These are phyloP conservation scores for Phytopythium mirpurense DNA, from an alignment of 352 stramenopile species.

Conservation along the genomic window DNA sequence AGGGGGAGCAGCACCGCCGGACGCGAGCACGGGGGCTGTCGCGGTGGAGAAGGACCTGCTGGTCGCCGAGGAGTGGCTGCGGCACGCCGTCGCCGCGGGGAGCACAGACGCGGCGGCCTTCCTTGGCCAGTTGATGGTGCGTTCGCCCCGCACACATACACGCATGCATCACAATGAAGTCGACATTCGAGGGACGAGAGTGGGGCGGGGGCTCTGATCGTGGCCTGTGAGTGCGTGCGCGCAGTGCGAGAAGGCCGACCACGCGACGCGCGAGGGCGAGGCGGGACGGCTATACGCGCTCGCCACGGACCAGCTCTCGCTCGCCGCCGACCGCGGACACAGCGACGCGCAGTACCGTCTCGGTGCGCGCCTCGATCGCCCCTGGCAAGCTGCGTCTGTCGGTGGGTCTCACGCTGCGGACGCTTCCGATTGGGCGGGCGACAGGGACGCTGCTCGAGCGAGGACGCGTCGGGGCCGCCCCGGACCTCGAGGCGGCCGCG, in stretches of 20 bases:
- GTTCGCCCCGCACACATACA: no score
- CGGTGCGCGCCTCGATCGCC: conserved; percentile 10
- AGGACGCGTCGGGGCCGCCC: conserved; percentile 13
- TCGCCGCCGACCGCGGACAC: conserved; percentile 51
- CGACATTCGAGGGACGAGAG: no score
- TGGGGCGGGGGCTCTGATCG: no score
- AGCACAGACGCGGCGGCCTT: conserved; percentile 41
- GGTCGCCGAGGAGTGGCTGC: conserved; percentile 47
- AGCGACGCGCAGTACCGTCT: conserved; percentile 49
- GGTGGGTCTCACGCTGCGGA: neutral
- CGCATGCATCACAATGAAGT: no score
- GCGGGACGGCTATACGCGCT: conserved; percentile 31
- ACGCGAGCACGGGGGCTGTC: neutral
- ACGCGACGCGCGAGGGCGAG: conserved; percentile 25
- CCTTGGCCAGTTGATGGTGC: conserved; percentile 50
- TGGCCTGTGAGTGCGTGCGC: conserved; percentile 21
- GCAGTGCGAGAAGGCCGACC: conserved; percentile 44
- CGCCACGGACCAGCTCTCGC: conserved; percentile 33
- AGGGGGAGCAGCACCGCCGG: conserved; percentile 9
- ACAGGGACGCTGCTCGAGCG: conserved; percentile 33
- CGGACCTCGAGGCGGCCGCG: conserved; percentile 19
- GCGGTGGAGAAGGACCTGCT: conserved; percentile 49
- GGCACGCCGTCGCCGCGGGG: conserved; percentile 27
- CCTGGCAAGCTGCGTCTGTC: neutral
- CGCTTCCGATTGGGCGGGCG: neutral